These are phyloP conservation scores for Trichoderma koningii DNA, from an alignment of 2,329 filamentous ascomycete genomes.

Conservation along the genomic window DNA sequence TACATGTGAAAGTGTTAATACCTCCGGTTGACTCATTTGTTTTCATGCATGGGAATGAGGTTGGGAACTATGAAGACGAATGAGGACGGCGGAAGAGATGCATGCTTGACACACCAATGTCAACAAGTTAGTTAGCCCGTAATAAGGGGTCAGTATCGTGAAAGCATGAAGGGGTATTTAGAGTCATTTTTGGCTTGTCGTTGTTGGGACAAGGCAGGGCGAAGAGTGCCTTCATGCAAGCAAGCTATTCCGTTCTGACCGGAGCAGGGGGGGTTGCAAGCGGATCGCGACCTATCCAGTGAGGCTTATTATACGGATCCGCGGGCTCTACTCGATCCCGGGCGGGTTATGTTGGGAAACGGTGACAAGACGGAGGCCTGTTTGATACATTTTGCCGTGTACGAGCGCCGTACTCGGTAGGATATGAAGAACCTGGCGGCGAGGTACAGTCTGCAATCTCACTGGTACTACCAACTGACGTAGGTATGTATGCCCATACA, in stretches of 20 bases:
- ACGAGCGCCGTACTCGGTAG: neutral
- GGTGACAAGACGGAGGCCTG: constrained; percentile 20
- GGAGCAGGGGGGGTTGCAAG: neutral
- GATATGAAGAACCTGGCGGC: neutral
- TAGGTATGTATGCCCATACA: too few relatives aligned
- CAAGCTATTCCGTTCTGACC: neutral
- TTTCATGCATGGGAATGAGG: neutral
- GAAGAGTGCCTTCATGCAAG: constrained; percentile 8
- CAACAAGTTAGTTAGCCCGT: neutral
- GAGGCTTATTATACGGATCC: constrained; percentile 15
- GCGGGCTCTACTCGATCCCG: constrained; percentile 1
- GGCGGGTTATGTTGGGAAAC: neutral
- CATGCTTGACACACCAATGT: neutral
- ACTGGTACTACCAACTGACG: neutral
- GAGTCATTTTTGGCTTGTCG: neutral
- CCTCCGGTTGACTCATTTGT: neutral
- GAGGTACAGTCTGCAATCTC: neutral
- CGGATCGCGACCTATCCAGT: neutral
- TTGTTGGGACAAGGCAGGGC: constrained; percentile 2
- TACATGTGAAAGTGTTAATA: too few relatives aligned
- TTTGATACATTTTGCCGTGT: neutral
- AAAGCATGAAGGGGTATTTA: neutral
- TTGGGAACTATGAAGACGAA: neutral
- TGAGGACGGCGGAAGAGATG: neutral
- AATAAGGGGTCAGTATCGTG: neutral